Evolutionary conservation across 2,329 filamentous ascomycete genomes (phyloP), one percentile per base, ranked within the genome.

Genomic region (Achaetomium macrosporum): DNA sequence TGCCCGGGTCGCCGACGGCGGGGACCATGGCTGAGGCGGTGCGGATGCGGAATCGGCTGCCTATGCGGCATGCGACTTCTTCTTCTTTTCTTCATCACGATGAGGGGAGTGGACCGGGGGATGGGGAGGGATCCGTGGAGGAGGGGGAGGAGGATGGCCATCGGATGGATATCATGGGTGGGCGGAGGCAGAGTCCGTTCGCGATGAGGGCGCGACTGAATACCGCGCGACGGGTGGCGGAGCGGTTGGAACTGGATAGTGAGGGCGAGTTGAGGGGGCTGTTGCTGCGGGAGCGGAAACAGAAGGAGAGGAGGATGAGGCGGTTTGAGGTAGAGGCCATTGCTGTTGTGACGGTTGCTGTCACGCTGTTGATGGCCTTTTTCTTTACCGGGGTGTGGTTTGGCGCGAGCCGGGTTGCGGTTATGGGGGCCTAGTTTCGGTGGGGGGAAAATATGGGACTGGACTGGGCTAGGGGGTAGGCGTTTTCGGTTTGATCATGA

Each of bases 301-400:
- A 45, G 39, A 45, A 33, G 10, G 33, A n/a, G 19, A 17, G 36
- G 31, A 44, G 42, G 43, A 40, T 52, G n/a, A 50, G 48, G 5
- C 46, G 48, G 42, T 47, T 47, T n/a, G 54, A 57, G 11, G 41
- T 56, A 5, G 39, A 58, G 39, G 50, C 47, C 2, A 39, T 58
- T 15, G 51, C 52, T 1, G 47, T 48, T 2, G 55, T 52, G 12
- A 36, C 54, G 1, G 49, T 59, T 10, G 47, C 51, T 1, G 45
- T 58, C 12, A 46, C 50, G 3, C 2, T 60, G 40, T 30, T 59
- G 20, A 39, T 52, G 8, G 45, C 44, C 1, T 50, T 61, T 17
- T 61, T 62, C 50, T 55, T 60, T 46, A 53, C 50, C 0, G 59
- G 59, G 7, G 31, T 60, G 12, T 51, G 57, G 15, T 16, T 60